Conservation (phyloP, 2,329 filamentous ascomycete genomes). For the Zopfia rhizophila region DNA sequence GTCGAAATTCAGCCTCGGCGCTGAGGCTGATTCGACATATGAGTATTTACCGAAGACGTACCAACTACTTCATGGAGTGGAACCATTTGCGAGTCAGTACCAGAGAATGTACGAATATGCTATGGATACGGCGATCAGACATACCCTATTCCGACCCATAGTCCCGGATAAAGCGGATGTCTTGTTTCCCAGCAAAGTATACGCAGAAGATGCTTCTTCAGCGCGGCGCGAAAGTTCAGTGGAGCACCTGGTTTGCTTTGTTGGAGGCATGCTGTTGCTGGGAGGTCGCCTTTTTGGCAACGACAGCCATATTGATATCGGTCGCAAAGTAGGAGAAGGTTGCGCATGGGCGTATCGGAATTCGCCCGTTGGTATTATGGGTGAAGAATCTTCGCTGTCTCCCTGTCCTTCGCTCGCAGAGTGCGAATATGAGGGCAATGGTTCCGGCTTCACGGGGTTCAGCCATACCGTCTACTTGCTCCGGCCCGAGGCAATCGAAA, state of each 20-base stretch:
- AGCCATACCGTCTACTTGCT: slow-evolving; percentile 69
- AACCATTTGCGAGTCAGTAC: slow-evolving; percentile 51
- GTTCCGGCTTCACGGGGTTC: slow-evolving; percentile 65
- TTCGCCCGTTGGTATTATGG: slow-evolving; percentile 65
- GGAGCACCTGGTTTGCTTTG: slow-evolving; percentile 71
- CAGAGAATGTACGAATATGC: slow-evolving; percentile 63
- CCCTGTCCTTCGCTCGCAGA: slow-evolving; percentile 51
- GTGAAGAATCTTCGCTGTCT: slow-evolving; percentile 63
- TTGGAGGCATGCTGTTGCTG: slow-evolving; percentile 72
- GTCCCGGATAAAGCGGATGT: slow-evolving; percentile 12
- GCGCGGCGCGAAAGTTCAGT: slow-evolving; percentile 29
- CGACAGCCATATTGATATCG: slow-evolving; percentile 62
- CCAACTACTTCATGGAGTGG: slow-evolving; percentile 35
- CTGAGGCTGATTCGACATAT: slow-evolving; percentile 25
- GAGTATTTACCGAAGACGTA: slow-evolving; percentile 26
- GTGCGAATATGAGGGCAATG: slow-evolving; percentile 52
- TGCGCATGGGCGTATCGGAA: slow-evolving; percentile 68
- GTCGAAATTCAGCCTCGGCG: slow-evolving; percentile 21
- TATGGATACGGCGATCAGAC: slow-evolving; percentile 47
- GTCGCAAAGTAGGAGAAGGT: slow-evolving; percentile 64
- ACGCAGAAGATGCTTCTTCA: slow-evolving; percentile 41
- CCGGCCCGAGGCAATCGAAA: slow-evolving; percentile 78
- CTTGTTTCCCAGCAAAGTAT: slow-evolving; percentile 67
- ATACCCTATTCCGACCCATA: slow-evolving; percentile 55
- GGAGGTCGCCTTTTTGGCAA: slow-evolving; percentile 66